These are phyloP conservation scores for Trichoderma koningii DNA, from an alignment of 2,329 filamentous ascomycete genomes.

Conservation along the genomic window DNA sequence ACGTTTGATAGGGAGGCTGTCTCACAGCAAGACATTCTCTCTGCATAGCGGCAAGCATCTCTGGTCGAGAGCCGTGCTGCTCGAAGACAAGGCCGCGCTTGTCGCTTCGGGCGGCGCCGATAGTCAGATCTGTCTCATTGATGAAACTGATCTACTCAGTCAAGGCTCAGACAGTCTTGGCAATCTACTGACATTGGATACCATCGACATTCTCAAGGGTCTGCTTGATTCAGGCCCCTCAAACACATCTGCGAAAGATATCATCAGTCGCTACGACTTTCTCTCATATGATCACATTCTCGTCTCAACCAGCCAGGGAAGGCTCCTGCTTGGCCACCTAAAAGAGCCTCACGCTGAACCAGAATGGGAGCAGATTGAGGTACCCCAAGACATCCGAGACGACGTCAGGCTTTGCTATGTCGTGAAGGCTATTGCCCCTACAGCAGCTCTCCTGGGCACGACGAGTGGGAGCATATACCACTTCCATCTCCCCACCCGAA, in stretches of 20 bases:
- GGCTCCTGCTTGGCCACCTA: slow-evolving; percentile 53
- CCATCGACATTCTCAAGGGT: slow-evolving; percentile 39
- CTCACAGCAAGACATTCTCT: slow-evolving; percentile 57
- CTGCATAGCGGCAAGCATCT: slow-evolving; percentile 87
- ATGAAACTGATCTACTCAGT: slow-evolving; percentile 29
- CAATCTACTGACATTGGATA: slow-evolving; percentile 35
- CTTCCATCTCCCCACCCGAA: slow-evolving; percentile 38
- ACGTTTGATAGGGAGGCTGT: slow-evolving; percentile 41
- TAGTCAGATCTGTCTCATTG: slow-evolving; percentile 61
- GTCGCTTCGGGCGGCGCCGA: slow-evolving; percentile 84
- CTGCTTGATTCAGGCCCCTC: slow-evolving; percentile 17
- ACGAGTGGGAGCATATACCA: slow-evolving; percentile 52
- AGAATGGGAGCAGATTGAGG: slow-evolving; percentile 48
- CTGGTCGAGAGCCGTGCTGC: slow-evolving; percentile 67
- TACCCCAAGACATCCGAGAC: slow-evolving; percentile 39
- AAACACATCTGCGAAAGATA: slow-evolving; percentile 35
- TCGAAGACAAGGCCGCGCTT: slow-evolving; percentile 39
- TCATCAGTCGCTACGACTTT: slow-evolving; percentile 66
- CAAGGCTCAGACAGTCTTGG: not conserved
- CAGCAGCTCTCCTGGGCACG: slow-evolving; percentile 52
- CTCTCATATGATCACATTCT: slow-evolving; percentile 56
- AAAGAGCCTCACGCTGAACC: slow-evolving; percentile 27
- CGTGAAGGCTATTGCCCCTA: slow-evolving; percentile 44
- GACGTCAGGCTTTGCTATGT: slow-evolving; percentile 53
- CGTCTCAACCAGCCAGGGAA: slow-evolving; percentile 61